Evolutionary conservation across 495 filamentous ascomycete species (phyloP), one percentile per base, ranked within the genome.

Genomic region (Penicillium fimorum): DNA sequence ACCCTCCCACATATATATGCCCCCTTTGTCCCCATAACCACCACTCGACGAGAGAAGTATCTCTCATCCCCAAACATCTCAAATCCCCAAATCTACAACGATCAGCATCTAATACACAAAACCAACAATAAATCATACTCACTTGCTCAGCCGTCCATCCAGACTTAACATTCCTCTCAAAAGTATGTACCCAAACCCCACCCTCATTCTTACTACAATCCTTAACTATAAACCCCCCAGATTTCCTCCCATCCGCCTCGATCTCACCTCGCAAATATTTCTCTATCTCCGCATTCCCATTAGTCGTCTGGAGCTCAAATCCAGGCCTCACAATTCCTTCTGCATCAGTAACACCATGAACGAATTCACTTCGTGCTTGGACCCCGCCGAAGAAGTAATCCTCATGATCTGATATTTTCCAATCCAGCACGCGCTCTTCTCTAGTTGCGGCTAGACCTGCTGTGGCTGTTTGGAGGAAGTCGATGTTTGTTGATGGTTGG

Each of bases 61-160:
- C 50, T 13, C 8, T 1, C 5, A 1, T 9, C 50, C 0, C 29
- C 50, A 12, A 53, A 25, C 29, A 53, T 33, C 11, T 53, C 50
- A 18, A 53, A 53, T 5, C 50, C 50, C 50, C 50, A 53, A n/a
- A 53, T 25, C 50, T 53, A 18, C 25, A 38, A 12, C 20, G 12
- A 18, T 53, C 18, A 53, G 29, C 10, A 25, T 38, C 15, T 9
- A 6, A 17, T 7, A 11, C 4, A 20, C 20, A 24, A 44, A 12
- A 11, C 12, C 5, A 12, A 32, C 2, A 22, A 22, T 22, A 22
- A 22, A 22, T 5, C 22, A 25, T 3, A 44, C 40, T 24, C 3
- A 53, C 50, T 18, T 53, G 50, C 29, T 53, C 50, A 2, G 41
- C 40, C 13, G 29, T 53, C 50, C 50, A 53, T 2, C 40, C 50